These are phyloP conservation scores for Pseudotsuga menziesii DNA, from an alignment of 75 land plant species.

Conservation along the genomic window DNA sequence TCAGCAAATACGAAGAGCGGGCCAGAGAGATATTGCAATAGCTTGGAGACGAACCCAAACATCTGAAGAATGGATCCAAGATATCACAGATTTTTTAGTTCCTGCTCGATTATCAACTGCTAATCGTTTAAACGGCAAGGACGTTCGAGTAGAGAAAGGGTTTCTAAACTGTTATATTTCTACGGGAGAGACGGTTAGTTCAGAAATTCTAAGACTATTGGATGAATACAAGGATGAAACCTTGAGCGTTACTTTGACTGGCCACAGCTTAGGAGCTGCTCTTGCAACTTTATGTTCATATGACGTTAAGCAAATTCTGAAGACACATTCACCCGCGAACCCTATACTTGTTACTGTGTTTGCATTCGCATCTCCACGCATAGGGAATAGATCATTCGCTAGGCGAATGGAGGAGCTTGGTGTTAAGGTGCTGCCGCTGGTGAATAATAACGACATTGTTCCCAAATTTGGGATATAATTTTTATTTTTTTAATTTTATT, in stretches of 20 bases:
- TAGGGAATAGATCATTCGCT: slow-evolving; percentile 57
- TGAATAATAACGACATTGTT: slow-evolving; percentile 58
- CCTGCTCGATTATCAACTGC: background rate
- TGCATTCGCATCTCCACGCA: slow-evolving; percentile 68
- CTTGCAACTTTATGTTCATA: slow-evolving; percentile 59
- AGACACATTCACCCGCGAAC: slow-evolving; percentile 2
- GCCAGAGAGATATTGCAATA: background rate
- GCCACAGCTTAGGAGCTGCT: slow-evolving; percentile 73
- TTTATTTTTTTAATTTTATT: no score
- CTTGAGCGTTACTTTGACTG: slow-evolving; percentile 57
- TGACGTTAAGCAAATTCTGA: slow-evolving; percentile 52
- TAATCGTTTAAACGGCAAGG: background rate
- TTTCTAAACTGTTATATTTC: background rate
- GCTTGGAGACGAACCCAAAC: background rate
- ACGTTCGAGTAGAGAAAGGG: background rate
- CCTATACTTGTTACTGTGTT: slow-evolving; percentile 51
- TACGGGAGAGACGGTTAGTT: background rate
- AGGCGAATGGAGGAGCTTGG: slow-evolving; percentile 50
- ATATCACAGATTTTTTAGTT: background rate
- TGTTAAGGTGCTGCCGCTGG: slow-evolving; percentile 61
- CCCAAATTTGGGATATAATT: no score
- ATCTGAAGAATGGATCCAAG: background rate
- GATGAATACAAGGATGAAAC: slow-evolving; percentile 36
- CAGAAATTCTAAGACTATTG: slow-evolving; percentile 37
- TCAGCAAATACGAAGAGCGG: background rate